Conservation (phyloP, 140 eudicot species). For the Stevia rebaudiana region DNA sequence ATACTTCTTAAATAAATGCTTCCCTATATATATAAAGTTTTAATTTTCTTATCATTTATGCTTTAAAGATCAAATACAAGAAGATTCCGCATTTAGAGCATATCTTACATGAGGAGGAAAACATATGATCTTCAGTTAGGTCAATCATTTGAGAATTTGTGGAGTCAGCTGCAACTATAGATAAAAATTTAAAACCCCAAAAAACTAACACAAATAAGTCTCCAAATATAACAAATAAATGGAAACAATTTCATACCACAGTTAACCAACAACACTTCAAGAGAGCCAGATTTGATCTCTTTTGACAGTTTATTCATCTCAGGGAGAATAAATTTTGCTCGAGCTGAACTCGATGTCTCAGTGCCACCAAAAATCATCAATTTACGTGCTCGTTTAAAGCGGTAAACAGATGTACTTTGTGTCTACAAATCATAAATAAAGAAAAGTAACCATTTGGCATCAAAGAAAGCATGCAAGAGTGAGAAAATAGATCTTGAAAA, state of each 20-base stretch:
- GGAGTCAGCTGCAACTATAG: conserved; percentile 44
- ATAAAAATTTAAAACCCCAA: conserved; percentile 10
- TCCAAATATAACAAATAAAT: conserved; percentile 1
- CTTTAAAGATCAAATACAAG: conserved; percentile 4
- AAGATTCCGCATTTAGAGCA: conserved; percentile 9
- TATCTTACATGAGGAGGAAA: conserved; percentile 57
- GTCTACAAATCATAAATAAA: conserved; percentile 24
- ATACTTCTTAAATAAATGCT: too few species aligned
- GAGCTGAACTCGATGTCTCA: conserved; percentile 42
- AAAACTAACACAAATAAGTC: conserved; percentile 1
- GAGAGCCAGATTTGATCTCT: conserved; percentile 54
- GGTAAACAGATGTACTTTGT: conserved; percentile 70
- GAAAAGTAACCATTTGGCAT: conserved; percentile 7
- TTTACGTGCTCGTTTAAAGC: conserved; percentile 54
- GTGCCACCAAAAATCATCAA: conserved; percentile 41
- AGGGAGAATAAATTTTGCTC: conserved; percentile 71
- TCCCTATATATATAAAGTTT: too few species aligned
- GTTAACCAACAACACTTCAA: conserved; percentile 63
- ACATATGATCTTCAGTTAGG: conserved; percentile 41
- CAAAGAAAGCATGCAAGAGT: conserved; percentile 10
- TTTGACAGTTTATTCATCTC: conserved; percentile 62
- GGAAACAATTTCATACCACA: conserved; percentile 56
- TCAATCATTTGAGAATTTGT: conserved; percentile 35
- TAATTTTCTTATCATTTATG: neutral
- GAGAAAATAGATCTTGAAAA: neutral